These are phyloP conservation scores for Triticum aestivum DNA, from an alignment of 176 grass and related monocot genomes.

Conservation along the genomic window IWGSC_CS_RefSeq_v2.1 NC_057807.1:325996392-325996891, in stretches of 20 bases:
- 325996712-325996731: conserved; percentile 29
- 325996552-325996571: conserved; percentile 32
- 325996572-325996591: no score
- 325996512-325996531: conserved; percentile 4
- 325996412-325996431: conserved; percentile 18
- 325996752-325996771: neutral
- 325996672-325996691: conserved; percentile 52
- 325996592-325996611: no score
- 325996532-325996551: conserved; percentile 16
- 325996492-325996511: neutral
- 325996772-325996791: neutral
- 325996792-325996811: neutral
- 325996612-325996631: neutral
- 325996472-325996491: conserved; percentile 19
- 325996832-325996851: conserved; percentile 25
- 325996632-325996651: conserved; percentile 13
- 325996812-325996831: neutral
- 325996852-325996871: conserved; percentile 14
- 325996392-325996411: conserved; percentile 32
- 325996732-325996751: neutral
- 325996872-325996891: conserved; percentile 8
- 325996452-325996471: conserved; percentile 37
- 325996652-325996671: conserved; percentile 37
- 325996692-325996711: conserved; percentile 57
- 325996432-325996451: conserved; percentile 31